A percentile compares a stretch with the other conserved stretches of the same genome.
phyloP scores from a whole-genome alignment of 2,329 filamentous ascomycete genomes.

The Colletotrichum chlorophyti region DNA sequence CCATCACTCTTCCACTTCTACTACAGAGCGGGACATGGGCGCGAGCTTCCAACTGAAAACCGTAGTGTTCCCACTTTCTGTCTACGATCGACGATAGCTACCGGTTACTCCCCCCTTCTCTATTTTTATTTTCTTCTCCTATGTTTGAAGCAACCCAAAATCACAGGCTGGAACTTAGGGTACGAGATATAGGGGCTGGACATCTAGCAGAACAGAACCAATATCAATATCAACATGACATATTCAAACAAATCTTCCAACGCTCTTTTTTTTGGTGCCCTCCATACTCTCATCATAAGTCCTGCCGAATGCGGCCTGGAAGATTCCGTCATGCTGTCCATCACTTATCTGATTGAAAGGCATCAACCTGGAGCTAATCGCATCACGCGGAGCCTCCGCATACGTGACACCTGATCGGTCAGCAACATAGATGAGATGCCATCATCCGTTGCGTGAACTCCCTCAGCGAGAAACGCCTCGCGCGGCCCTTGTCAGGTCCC shows the following conservation, averaged over 20 bases:
- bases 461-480: conserved; percentile 12
- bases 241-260: neutral
- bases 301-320: no score
- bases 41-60: conserved; percentile 3
- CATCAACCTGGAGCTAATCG: neutral
- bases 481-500: conserved; percentile 18
- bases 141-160: conserved; percentile 13
- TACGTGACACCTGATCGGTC: neutral
- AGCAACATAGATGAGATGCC: neutral
- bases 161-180: conserved; percentile 21
- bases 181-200: conserved; percentile 17
- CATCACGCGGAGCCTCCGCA: neutral
- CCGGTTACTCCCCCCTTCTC: no score
- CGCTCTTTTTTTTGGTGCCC: neutral
- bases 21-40: conserved; percentile 7
- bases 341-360: neutral
- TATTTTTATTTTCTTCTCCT: conserved; percentile 17
- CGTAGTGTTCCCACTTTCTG: no score
- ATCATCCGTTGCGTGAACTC: neutral
- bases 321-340: no score
- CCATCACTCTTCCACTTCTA: neutral
- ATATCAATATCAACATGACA: conserved; percentile 12
- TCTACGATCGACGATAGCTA: neutral
- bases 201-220: conserved; percentile 21
- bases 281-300: neutral